Conservation (phyloP, 805 yeast species). For the Candida corydali region DNA sequence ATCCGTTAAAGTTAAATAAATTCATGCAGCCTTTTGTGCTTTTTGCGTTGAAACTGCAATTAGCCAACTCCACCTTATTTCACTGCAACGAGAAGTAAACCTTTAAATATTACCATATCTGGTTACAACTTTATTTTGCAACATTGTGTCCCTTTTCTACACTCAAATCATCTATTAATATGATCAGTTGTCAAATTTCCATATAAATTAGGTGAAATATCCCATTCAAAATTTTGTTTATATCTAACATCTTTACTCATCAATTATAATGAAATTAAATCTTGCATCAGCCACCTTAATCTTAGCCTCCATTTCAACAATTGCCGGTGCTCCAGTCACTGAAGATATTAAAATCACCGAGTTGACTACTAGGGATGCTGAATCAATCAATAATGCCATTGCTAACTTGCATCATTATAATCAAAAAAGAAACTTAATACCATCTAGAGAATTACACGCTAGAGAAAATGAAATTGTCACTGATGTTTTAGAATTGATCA, state of each 20-base stretch:
- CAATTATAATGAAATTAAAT: constrained; percentile 19
- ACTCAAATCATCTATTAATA: too few species aligned
- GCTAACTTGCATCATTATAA: constrained; percentile 23
- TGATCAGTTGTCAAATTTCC: not conserved
- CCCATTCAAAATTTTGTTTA: not conserved
- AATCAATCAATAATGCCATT: constrained; percentile 23
- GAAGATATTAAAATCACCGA: constrained; percentile 7
- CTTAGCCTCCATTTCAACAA: constrained; percentile 16
- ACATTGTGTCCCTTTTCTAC: not conserved
- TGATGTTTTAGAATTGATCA: constrained; percentile 33
- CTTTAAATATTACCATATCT: not conserved
- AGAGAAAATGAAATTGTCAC: constrained; percentile 41
- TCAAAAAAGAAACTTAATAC: constrained; percentile 24
- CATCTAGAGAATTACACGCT: constrained; percentile 22
- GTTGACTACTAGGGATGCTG: constrained; percentile 19
- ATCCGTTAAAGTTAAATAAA: too few species aligned
- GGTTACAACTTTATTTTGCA: constrained; percentile 1
- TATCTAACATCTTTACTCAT: not conserved
- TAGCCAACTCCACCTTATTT: too few species aligned
- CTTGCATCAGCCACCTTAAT: constrained; percentile 18
- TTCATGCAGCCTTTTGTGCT: too few species aligned
- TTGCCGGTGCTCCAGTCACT: constrained; percentile 23
- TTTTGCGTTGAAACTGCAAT: too few species aligned
- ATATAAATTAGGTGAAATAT: not conserved
- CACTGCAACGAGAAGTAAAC: too few species aligned